Evolutionary conservation across 108 stramenopile genomes (phyloP).

Genomic region (Halocafeteria seosinensis): DNA sequence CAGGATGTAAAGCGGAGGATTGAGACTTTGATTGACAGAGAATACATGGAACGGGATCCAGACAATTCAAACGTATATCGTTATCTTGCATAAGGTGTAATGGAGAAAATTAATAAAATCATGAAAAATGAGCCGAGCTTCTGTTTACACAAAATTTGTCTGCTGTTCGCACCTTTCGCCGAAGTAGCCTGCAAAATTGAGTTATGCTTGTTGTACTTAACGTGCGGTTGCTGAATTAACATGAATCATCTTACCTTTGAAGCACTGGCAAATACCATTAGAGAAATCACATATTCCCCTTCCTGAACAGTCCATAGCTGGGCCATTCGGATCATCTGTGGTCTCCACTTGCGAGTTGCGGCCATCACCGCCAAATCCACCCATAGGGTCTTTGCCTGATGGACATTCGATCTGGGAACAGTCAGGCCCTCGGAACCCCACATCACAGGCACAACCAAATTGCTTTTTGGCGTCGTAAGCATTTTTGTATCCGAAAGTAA

Average conservation of each 20-base stretch:
- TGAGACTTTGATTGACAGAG: too few relatives aligned
- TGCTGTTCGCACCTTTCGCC: conserved; percentile 14
- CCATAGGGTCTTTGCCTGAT: conserved; percentile 53
- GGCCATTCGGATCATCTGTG: conserved; percentile 5
- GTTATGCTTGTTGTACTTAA: too few relatives aligned
- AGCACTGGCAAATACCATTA: conserved; percentile 25
- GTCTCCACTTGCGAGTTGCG: background rate
- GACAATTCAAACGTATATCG: too few relatives aligned
- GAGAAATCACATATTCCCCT: conserved; percentile 23
- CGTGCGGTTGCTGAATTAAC: too few relatives aligned
- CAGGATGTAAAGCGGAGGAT: too few relatives aligned
- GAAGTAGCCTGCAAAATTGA: too few relatives aligned
- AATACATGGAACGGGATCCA: too few relatives aligned
- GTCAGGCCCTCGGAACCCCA: conserved; percentile 45
- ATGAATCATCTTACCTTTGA: too few relatives aligned
- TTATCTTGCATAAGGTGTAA: too few relatives aligned
- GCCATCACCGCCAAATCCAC: conserved; percentile 35
- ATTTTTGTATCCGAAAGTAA: conserved; percentile 26
- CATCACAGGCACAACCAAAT: conserved; percentile 53
- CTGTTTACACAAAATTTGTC: conserved; percentile 12
- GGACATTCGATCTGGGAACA: conserved; percentile 46
- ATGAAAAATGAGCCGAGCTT: background rate
- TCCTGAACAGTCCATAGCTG: conserved; percentile 20
- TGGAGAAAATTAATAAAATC: background rate
- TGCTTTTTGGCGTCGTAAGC: conserved; percentile 52